Base-by-base conservation (phyloP, 2,329 filamentous ascomycete genomes). In the Bipolaris oryzae region DNA sequence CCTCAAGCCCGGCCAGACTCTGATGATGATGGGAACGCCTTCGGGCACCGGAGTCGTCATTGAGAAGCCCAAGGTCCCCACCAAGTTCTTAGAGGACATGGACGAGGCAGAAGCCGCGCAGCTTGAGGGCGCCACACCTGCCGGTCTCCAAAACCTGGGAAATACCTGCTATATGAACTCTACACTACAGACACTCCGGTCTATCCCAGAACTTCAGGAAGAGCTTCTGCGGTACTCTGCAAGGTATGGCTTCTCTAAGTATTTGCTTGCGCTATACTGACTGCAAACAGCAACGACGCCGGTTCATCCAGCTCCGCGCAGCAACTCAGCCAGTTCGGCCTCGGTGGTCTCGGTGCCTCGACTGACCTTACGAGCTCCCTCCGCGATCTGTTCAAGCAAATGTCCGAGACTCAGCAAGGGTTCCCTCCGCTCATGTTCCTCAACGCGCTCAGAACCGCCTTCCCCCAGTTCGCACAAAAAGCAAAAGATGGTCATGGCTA, bases 81-180 rank as follows among this genome's bases (percentile, higher is more conserved):
- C 93, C 33, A 95, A 90, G 77, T 99, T 99, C 70, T 79, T 96
- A 61, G 95, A 99, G 78, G 95, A 99, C 76, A 97, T 99, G 94
- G 96, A 91, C 23, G 93, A 96, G 74, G 93, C 92, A 28, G 94
- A 98, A 77, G 86, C 88, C 50, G 94, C 95, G 20, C 87, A 88
- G 76, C 86, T 89, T 73, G 89, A 89, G 57, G 92, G 91, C 56
- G 93, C 93, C 45, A 94, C 85, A 43, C 95, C 96, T 1, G 90
- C 93, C 54, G 95, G 95, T 44, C 81, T 99, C 60, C 85, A 90
- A 74, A 99, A 99, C 73, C 81, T 97, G 59, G 95, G 96, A 67
- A 99, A 99, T 78, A 99, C 96, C 3, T 99, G 95, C 81, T 99
- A 99, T 76, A 87, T 98, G 71, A 99, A 99, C 82, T 95, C 95